Conservation (phyloP, 2,329 filamentous ascomycete species). For the Microsporum ferrugineum region DNA sequence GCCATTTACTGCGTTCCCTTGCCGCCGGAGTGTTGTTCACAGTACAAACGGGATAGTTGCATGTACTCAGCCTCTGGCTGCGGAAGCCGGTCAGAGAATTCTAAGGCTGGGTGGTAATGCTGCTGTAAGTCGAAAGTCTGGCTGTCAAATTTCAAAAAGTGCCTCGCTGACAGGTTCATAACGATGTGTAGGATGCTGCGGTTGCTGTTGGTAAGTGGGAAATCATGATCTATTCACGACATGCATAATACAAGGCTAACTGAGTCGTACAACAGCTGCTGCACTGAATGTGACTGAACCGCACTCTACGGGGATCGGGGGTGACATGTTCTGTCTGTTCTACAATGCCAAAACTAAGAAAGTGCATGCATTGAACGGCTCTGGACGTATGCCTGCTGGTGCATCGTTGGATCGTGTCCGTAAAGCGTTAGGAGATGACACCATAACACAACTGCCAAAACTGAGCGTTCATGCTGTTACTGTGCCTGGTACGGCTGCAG, state of each 20-base stretch:
- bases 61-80: conserved; percentile 79
- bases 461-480: conserved; percentile 70
- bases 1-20: conserved; percentile 55
- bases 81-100: conserved; percentile 73
- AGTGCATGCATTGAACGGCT: conserved; percentile 81
- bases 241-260: neutral
- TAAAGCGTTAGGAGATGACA: conserved; percentile 53
- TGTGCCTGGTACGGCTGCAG: conserved; percentile 79
- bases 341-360: conserved; percentile 74
- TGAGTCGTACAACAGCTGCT: conserved; percentile 49
- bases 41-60: conserved; percentile 86
- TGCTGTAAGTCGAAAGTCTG: conserved; percentile 50
- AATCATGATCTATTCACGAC: neutral
- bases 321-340: conserved; percentile 93
- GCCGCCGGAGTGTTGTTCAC: conserved; percentile 81
- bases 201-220: conserved; percentile 64
- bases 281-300: conserved; percentile 90
- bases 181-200: conserved; percentile 63
- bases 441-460: conserved; percentile 57
- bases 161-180: neutral
- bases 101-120: conserved; percentile 86
- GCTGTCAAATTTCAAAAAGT: neutral
- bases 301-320: conserved; percentile 84
- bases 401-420: conserved; percentile 60
- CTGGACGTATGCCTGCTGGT: conserved; percentile 65